Evolutionary conservation across 768 basidiomycete species (phyloP).

Genomic region (Sporobolomyces roseus): DNA sequence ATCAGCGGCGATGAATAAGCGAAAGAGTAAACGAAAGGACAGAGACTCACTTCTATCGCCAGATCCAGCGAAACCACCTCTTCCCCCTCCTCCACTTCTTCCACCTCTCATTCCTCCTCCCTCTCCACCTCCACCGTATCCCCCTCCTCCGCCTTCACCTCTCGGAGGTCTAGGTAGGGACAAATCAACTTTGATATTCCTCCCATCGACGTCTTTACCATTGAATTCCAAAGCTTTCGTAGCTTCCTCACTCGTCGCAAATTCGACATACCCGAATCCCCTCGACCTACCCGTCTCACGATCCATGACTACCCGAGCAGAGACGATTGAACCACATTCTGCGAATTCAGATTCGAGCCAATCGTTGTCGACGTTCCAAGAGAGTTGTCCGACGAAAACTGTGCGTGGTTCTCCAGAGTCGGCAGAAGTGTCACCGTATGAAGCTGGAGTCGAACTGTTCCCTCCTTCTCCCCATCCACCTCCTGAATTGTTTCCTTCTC

Average conservation of each 20-base stretch:
- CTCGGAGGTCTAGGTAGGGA: constrained; percentile 57
- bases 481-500: too few species aligned
- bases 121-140: neutral
- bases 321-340: constrained; percentile 77
- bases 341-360: constrained; percentile 88
- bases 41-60: neutral
- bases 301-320: constrained; percentile 68
- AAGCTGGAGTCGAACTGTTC: too few species aligned
- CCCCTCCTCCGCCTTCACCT: neutral
- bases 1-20: neutral
- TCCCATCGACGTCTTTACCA: constrained; percentile 88
- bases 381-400: constrained; percentile 86
- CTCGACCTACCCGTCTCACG: constrained; percentile 48
- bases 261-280: constrained; percentile 48
- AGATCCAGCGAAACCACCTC: neutral
- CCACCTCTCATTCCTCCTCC: neutral
- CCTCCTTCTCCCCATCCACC: too few species aligned
- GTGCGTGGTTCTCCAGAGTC: constrained; percentile 54
- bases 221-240: constrained; percentile 60
- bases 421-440: too few species aligned
- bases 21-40: neutral
- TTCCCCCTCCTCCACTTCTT: neutral
- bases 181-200: constrained; percentile 78
- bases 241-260: constrained; percentile 38
- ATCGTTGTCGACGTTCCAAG: constrained; percentile 73